These are phyloP conservation scores for Podosphaera xanthii DNA, from an alignment of 2,329 filamentous ascomycete species.

Conservation along the genomic window DNA sequence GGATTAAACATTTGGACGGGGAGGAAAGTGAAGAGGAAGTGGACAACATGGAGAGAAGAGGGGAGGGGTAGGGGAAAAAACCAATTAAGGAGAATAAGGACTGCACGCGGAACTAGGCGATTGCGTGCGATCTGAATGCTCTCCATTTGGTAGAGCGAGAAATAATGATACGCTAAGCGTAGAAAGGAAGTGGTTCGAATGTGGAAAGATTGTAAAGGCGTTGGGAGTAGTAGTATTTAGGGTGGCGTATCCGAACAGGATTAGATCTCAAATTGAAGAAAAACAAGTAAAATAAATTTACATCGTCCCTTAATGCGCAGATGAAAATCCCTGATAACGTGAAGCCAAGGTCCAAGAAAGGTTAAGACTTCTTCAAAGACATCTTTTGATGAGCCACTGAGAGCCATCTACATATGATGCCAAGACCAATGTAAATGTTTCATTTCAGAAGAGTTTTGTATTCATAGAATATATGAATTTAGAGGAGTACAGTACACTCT, in stretches of 20 bases:
- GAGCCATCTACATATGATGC: background rate
- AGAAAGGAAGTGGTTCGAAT: too few relatives aligned
- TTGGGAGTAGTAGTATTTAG: too few relatives aligned
- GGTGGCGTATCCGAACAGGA: too few relatives aligned
- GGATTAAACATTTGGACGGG: background rate
- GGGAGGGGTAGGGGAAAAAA: background rate
- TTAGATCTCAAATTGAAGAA: too few relatives aligned
- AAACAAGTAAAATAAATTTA: background rate
- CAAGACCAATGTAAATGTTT: background rate
- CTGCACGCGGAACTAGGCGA: background rate
- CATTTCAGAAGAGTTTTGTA: background rate
- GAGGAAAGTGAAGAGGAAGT: background rate
- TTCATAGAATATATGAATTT: too few relatives aligned
- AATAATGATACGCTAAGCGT: too few relatives aligned
- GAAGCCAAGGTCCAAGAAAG: too few relatives aligned
- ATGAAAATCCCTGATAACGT: too few relatives aligned
- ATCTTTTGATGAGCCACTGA: background rate
- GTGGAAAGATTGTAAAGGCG: too few relatives aligned
- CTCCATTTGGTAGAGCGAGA: too few relatives aligned
- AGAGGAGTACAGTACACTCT: background rate
- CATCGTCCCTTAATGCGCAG: too few relatives aligned
- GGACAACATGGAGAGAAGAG: background rate
- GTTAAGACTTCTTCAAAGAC: too few relatives aligned
- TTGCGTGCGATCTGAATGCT: background rate
- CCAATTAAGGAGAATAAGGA: background rate